Evolutionary conservation across 2,329 filamentous ascomycete genomes (phyloP).

Genomic region (Penicillium sp.): DNA sequence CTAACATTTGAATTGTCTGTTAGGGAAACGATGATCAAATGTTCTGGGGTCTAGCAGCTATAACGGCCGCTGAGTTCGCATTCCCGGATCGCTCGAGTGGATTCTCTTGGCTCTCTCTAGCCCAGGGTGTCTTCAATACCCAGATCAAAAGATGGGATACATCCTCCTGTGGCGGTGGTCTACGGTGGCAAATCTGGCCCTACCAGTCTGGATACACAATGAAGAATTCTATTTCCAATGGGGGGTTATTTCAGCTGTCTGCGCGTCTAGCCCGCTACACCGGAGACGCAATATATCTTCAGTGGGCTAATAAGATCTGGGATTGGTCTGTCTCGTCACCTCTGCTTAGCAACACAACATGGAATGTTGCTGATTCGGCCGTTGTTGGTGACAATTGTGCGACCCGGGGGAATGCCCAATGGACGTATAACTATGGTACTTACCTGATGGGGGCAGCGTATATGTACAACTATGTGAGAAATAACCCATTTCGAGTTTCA

Average conservation of each 20-base stretch:
- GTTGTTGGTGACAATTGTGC: constrained; percentile 52
- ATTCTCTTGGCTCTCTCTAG: constrained; percentile 10
- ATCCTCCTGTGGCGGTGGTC: constrained; percentile 10
- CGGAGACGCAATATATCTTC: constrained; percentile 5
- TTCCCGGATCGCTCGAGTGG: constrained; percentile 1
- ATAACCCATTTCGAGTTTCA: background rate
- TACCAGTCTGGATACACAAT: constrained; percentile 11
- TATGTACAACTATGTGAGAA: constrained; percentile 62
- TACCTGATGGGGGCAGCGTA: constrained; percentile 60
- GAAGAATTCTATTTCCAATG: constrained; percentile 15
- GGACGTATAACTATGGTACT: constrained; percentile 64
- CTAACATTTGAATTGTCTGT: background rate
- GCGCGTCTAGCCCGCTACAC: constrained; percentile 14
- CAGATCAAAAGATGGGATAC: constrained; percentile 12
- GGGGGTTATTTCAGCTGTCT: constrained; percentile 12
- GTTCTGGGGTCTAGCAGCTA: constrained; percentile 16
- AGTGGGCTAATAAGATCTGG: constrained; percentile 19
- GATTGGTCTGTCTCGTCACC: constrained; percentile 9
- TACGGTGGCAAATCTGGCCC: constrained; percentile 13
- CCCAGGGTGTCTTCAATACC: constrained; percentile 13
- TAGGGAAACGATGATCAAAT: constrained; percentile 17
- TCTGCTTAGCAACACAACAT: constrained; percentile 12
- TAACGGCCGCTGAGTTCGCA: constrained; percentile 10
- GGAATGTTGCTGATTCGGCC: constrained; percentile 13
- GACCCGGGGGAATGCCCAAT: constrained; percentile 59